These are phyloP conservation scores for Hypericum androsaemum DNA, from an alignment of 345 rosid genomes.

Conservation along the genomic window DNA sequence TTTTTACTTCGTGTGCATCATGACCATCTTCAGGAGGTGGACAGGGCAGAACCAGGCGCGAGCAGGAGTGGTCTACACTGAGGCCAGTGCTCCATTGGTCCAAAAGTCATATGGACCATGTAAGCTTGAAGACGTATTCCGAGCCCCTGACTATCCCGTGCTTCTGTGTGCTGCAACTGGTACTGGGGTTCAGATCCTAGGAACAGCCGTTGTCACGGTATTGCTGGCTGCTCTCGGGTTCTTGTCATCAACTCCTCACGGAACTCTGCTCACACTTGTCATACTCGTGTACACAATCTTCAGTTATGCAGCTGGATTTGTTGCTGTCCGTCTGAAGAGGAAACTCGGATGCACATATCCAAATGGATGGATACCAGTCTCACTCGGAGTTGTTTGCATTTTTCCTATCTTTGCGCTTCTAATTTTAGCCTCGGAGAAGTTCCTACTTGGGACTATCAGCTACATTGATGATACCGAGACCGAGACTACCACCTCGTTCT, in stretches of 20 bases:
- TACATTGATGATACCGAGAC: conserved; percentile 47
- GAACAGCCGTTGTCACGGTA: conserved; percentile 61
- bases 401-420: conserved; percentile 62
- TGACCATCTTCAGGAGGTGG: conserved; percentile 76
- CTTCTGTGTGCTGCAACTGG: conserved; percentile 62
- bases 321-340: conserved; percentile 59
- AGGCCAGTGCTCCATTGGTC: conserved; percentile 76
- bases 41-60: conserved; percentile 72
- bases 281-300: conserved; percentile 58
- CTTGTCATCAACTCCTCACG: conserved; percentile 74
- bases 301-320: conserved; percentile 62
- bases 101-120: conserved; percentile 78
- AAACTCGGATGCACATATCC: conserved; percentile 41
- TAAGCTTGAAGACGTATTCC: conserved; percentile 66
- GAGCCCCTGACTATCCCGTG: conserved; percentile 43
- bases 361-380: conserved; percentile 55
- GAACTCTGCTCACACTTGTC: conserved; percentile 61
- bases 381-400: conserved; percentile 65
- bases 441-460: conserved; percentile 54
- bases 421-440: conserved; percentile 44
- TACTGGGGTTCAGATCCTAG: conserved; percentile 65
- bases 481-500: conserved; percentile 38
- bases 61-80: conserved; percentile 81
- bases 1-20: conserved; percentile 73
- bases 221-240: conserved; percentile 69